These are phyloP conservation scores for Talaromyces sp. DNA, from an alignment of 2,329 filamentous ascomycete species.

Conservation along the genomic window DNA sequence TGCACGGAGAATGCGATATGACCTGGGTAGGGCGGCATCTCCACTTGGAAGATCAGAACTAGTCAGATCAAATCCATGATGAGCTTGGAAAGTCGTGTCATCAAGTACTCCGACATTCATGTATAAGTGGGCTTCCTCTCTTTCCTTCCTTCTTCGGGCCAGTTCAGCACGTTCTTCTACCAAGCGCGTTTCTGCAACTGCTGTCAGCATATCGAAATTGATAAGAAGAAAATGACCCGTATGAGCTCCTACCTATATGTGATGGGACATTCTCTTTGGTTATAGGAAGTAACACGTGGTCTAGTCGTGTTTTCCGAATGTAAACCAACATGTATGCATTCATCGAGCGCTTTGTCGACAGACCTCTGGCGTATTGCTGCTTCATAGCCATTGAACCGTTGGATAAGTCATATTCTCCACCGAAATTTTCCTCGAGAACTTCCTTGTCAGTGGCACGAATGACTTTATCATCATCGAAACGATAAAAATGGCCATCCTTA, in stretches of 20 bases:
- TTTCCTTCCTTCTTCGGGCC: conserved; percentile 78
- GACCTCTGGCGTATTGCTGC: conserved; percentile 62
- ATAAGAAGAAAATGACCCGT: background rate
- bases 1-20: conserved; percentile 70
- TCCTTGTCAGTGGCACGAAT: conserved; percentile 90
- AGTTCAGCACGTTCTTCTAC: conserved; percentile 75
- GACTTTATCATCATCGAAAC: conserved; percentile 94
- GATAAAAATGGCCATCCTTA: conserved; percentile 93
- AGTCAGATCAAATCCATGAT: conserved; percentile 80
- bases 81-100: conserved; percentile 73
- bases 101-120: conserved; percentile 80
- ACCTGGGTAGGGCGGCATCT: conserved; percentile 68
- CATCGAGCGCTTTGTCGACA: conserved; percentile 66
- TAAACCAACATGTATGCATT: conserved; percentile 99
- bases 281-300: conserved; percentile 74
- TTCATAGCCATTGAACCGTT: conserved; percentile 58
- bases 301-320: conserved; percentile 80
- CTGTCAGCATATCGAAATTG: background rate
- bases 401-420: conserved; percentile 70
- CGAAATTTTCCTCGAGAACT: conserved; percentile 94
- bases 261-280: conserved; percentile 73
- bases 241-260: conserved; percentile 65
- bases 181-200: conserved; percentile 61
- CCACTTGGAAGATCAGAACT: conserved; percentile 60
- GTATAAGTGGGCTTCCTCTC: conserved; percentile 91